These are phyloP conservation scores for Yamadazyma atmosphaerica DNA, from an alignment of 1,139 yeast genomes.

Conservation along the genomic window DNA sequence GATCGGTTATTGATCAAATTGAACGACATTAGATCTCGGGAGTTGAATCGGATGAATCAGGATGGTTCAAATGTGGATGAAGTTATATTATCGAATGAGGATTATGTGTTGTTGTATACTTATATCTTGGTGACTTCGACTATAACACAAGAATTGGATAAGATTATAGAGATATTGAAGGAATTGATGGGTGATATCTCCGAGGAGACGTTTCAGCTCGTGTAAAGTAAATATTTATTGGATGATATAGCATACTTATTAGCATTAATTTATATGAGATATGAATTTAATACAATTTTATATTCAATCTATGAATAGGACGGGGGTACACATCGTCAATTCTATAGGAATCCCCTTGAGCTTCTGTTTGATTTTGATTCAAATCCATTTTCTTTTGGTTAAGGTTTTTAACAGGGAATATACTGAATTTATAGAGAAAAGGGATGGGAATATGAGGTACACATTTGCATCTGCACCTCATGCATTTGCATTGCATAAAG, in stretches of 20 bases:
- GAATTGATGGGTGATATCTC: conserved; percentile 64
- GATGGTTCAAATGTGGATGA: conserved; percentile 18
- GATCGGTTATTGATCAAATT: conserved; percentile 67
- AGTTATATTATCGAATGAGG: conserved; percentile 51
- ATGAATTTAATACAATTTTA: not conserved
- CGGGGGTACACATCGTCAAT: not conserved
- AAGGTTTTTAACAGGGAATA: too few species aligned
- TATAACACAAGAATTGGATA: conserved; percentile 64
- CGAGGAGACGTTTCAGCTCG: conserved; percentile 51
- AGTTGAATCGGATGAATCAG: not conserved
- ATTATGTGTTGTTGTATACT: conserved; percentile 73
- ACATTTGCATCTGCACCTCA: too few species aligned
- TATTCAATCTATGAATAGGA: not conserved
- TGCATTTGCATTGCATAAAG: too few species aligned
- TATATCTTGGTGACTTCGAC: conserved; percentile 71
- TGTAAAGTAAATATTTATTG: conserved; percentile 16
- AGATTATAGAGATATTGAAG: conserved; percentile 53
- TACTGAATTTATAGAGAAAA: too few species aligned
- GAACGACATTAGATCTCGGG: conserved; percentile 44
- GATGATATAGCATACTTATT: not conserved
- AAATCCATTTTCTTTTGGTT: too few species aligned
- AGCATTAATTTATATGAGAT: too few species aligned
- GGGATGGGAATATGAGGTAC: too few species aligned
- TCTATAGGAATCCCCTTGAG: too few species aligned
- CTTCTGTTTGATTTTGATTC: too few species aligned